Base-by-base conservation (phyloP, 257 asterid genomes). In the Jacaranda mimosifolia region DNA sequence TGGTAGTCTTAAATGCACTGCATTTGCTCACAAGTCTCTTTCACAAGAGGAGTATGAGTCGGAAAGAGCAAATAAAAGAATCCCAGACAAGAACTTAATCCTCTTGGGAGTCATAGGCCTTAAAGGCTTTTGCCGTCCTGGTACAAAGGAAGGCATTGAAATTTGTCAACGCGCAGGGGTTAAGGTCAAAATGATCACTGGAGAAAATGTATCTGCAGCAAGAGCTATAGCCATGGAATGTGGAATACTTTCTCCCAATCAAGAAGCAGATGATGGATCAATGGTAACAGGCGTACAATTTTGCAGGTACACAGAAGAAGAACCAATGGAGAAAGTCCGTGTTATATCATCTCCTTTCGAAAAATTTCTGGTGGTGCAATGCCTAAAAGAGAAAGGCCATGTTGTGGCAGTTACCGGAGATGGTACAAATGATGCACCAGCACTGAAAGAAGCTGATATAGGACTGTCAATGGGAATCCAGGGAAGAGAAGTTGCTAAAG, bases 381-480 rank as follows among this genome's bases (percentile, higher is more conserved):
- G 85, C 80, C 81, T 89, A 48, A 84, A 68, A 75, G 58, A 46
- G 80, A 87, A 73, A 70, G 94, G 89, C 15, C 89, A 84, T 40
- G 88, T 89, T 1, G 94, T 89, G 3, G 94, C 91, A 5, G 88
- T 89, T 17, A 86, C 87, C 0, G 92, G 92, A 3, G 91, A 89
- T 51, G 87, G 87, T 5, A 79, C 83, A 49, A 86, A 86, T 2
- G 92, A 89, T 26, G 89, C 91, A 6, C 87, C 89, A 49, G 90
- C 92, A 40, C 48, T 87, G 6, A 79, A 77, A 45, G 92, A 85
- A 80, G 87, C 92, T 1, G 91, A 89, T 46, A 74, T 89, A 64
- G 88, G 89, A 7, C 88, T 87, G 32, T 75, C 90, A 5, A 87
- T 89, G 91, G 94, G 92, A 7, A 86, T 84, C 46, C 86, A 82